Evolutionary conservation across 2,329 filamentous ascomycete species (phyloP).

Genomic region (Aspergillus tamarii): DNA sequence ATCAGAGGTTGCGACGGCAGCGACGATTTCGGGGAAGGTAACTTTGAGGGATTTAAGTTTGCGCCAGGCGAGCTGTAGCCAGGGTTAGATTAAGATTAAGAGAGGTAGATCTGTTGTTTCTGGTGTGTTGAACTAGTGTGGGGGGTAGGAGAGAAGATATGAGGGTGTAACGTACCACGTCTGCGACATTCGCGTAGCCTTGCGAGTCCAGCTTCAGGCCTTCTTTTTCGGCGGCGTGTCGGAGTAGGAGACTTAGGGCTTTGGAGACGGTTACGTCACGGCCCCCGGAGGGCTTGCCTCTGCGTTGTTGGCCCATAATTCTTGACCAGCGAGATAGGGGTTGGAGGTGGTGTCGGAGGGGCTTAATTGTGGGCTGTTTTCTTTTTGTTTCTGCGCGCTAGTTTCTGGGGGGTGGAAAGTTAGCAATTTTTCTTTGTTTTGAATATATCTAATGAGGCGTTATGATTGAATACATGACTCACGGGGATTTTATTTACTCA

Average conservation of each 20-base stretch:
- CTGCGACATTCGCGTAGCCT: conserved; percentile 63
- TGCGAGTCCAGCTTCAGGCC: conserved; percentile 60
- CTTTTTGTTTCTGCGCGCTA: not conserved
- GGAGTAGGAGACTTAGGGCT: conserved; percentile 52
- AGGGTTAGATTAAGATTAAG: not conserved
- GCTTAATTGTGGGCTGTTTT: not conserved
- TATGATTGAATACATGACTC: not conserved
- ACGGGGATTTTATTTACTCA: not conserved
- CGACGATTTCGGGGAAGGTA: conserved; percentile 73
- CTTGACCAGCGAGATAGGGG: not conserved
- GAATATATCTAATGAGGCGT: not conserved
- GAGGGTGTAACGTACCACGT: conserved; percentile 52
- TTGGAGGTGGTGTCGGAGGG: not conserved
- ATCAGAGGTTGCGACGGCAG: conserved; percentile 73
- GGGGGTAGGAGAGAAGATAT: not conserved
- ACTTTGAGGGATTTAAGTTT: conserved; percentile 70
- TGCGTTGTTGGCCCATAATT: conserved; percentile 13
- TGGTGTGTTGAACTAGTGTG: not conserved
- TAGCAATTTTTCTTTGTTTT: not conserved
- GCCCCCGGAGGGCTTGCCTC: conserved; percentile 19
- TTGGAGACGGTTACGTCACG: conserved; percentile 46
- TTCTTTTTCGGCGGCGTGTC: conserved; percentile 65
- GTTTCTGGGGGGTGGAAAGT: not conserved
- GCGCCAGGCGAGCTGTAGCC: conserved; percentile 57
- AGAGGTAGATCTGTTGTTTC: not conserved